A percentile compares a stretch with the other conserved stretches of the same genome.
Conservation (phyloP, 2,329 filamentous ascomycete genomes). For the Penicillium sclerotigenum region DNA sequence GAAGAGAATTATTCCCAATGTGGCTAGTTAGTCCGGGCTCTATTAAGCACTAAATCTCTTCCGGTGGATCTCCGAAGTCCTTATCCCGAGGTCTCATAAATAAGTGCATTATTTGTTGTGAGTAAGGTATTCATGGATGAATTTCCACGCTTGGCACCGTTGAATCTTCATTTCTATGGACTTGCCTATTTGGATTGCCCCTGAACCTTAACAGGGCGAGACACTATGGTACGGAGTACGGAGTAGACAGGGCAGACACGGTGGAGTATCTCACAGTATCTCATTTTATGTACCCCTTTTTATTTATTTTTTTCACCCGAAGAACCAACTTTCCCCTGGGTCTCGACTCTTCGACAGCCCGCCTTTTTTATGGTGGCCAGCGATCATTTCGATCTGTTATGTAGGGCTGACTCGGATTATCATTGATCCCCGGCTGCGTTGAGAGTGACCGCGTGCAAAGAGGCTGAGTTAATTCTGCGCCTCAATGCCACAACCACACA, state of each 20-base stretch:
- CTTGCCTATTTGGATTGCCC: background rate
- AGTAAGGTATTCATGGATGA: background rate
- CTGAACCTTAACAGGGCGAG: background rate
- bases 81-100: background rate
- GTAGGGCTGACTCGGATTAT: conserved; percentile 13
- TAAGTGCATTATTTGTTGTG: background rate
- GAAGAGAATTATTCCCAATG: background rate
- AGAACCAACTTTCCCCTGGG: background rate
- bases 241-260: background rate
- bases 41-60: background rate
- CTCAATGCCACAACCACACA: background rate
- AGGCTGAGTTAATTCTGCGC: conserved; percentile 14
- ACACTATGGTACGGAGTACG: too few species aligned
- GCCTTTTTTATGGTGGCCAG: conserved; percentile 6
- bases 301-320: background rate
- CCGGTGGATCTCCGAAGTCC: background rate
- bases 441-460: conserved; percentile 1
- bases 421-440: background rate
- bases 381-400: background rate
- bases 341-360: background rate
- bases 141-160: background rate
- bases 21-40: background rate
- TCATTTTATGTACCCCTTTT: background rate
- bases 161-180: background rate
- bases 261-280: background rate